Percentiles rank a stretch among this genome's conserved stretches.
Evolutionary conservation across 768 basidiomycete genomes (phyloP).

Genomic region (Mycena indigotica): DNA sequence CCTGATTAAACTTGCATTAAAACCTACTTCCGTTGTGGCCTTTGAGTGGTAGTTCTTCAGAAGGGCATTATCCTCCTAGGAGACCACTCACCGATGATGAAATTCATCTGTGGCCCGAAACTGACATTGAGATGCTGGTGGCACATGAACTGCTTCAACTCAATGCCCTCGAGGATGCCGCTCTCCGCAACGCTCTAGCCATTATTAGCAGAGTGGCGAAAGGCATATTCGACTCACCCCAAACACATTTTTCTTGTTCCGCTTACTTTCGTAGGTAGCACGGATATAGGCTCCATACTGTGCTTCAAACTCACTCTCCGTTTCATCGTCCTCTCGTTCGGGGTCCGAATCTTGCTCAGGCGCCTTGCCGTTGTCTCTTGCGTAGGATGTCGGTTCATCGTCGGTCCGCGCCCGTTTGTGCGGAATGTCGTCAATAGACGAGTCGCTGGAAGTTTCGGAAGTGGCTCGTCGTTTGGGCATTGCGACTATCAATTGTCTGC

Average conservation of each 20-base stretch:
- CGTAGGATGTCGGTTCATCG: slow-evolving; percentile 20
- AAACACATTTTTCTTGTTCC: slow-evolving; percentile 44
- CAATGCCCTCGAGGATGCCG: slow-evolving; percentile 85
- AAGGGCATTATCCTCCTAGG: background rate
- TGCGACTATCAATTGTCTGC: no score
- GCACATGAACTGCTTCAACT: slow-evolving; percentile 96
- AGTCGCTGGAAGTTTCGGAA: no score
- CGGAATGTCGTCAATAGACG: slow-evolving; percentile 30
- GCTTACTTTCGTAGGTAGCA: slow-evolving; percentile 51
- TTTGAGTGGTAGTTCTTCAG: slow-evolving; percentile 7
- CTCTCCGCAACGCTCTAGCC: slow-evolving; percentile 31
- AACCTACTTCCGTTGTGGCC: slow-evolving; percentile 27
- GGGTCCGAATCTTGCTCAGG: slow-evolving; percentile 36
- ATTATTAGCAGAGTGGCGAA: background rate
- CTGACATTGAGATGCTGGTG: slow-evolving; percentile 81
- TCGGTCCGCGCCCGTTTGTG: slow-evolving; percentile 47
- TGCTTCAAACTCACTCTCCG: slow-evolving; percentile 69
- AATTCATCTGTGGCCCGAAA: slow-evolving; percentile 94
- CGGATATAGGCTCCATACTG: slow-evolving; percentile 60
- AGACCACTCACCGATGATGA: slow-evolving; percentile 40
- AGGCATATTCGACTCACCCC: slow-evolving; percentile 42
- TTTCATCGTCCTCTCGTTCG: slow-evolving; percentile 39
- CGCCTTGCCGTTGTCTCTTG: slow-evolving; percentile 34
- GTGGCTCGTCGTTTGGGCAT: no score
- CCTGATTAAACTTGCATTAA: background rate